phyloP scores from a whole-genome alignment of 1,284 basidiomycete genomes.

The Boletus albobrunnescens region DNA sequence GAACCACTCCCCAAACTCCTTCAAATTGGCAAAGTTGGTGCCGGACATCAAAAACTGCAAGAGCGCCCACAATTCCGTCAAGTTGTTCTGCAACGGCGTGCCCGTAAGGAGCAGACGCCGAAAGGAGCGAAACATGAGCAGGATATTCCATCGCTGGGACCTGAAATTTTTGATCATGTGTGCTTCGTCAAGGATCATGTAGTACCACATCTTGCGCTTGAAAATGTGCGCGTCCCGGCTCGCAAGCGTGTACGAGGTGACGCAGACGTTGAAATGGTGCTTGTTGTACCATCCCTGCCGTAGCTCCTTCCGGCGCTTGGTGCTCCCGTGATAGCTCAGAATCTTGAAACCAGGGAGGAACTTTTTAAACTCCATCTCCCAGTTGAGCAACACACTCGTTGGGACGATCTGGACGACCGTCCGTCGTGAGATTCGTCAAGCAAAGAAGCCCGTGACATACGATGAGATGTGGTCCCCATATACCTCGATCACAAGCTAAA shows the following conservation, averaged over 20 bases:
- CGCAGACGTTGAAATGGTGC: constrained; percentile 91
- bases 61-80: constrained; percentile 94
- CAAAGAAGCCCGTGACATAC: constrained; percentile 33
- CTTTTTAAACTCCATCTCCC: constrained; percentile 99
- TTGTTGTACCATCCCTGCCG: constrained; percentile 93
- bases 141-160: constrained; percentile 91
- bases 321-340: constrained; percentile 88
- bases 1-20: constrained; percentile 97
- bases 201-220: constrained; percentile 94
- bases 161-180: constrained; percentile 99
- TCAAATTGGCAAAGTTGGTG: constrained; percentile 86
- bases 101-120: constrained; percentile 87
- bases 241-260: constrained; percentile 93
- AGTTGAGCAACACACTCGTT: constrained; percentile 92
- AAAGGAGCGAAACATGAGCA: constrained; percentile 92
- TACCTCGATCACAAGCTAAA: constrained; percentile 89
- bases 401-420: constrained; percentile 66
- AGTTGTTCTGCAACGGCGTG: constrained; percentile 93
- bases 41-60: constrained; percentile 96
- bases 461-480: constrained; percentile 97
- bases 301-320: constrained; percentile 90
- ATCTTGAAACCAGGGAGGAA: constrained; percentile 93
- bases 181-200: constrained; percentile 95
- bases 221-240: constrained; percentile 92
- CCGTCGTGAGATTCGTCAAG: constrained; percentile 3